Percentiles rank a stretch among this genome's conserved stretches.
Conservation (phyloP, 2,329 filamentous ascomycete species). For the Aspergillus sp. region DNA sequence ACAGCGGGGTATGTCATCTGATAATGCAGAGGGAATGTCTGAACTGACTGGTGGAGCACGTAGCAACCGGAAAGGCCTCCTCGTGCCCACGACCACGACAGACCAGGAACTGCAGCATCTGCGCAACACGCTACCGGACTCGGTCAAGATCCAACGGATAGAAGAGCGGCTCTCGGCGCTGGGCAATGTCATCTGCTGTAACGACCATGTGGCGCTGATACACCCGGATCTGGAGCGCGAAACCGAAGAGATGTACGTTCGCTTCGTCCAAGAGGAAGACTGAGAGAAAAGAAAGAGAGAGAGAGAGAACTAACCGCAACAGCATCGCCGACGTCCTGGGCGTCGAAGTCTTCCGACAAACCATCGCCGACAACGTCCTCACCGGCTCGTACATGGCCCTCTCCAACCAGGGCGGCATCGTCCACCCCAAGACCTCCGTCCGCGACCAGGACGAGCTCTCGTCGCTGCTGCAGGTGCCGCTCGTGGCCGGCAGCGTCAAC, state of each 20-base stretch:
- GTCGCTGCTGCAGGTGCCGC: conserved; percentile 87
- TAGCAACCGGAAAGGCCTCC: conserved; percentile 92
- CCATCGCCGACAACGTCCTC: conserved; percentile 93
- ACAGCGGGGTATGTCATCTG: conserved; percentile 76
- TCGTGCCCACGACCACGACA: conserved; percentile 92
- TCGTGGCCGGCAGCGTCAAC: conserved; percentile 93
- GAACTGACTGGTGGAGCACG: background rate
- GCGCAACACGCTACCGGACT: conserved; percentile 88
- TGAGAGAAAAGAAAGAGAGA: background rate
- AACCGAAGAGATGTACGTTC: conserved; percentile 79
- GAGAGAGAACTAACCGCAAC: conserved; percentile 3
- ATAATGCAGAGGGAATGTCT: too few relatives aligned
- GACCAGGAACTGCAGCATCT: conserved; percentile 98
- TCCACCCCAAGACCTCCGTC: conserved; percentile 94
- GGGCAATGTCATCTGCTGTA: conserved; percentile 93
- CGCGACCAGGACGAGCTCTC: conserved; percentile 98
- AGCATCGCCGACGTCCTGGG: conserved; percentile 78
- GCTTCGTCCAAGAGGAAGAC: background rate
- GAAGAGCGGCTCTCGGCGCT: conserved; percentile 94
- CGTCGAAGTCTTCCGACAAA: conserved; percentile 70
- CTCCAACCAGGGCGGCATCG: conserved; percentile 92
- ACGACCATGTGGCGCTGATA: conserved; percentile 94
- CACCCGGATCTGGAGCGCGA: conserved; percentile 97
- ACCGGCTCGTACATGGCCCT: conserved; percentile 96
- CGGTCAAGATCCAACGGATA: conserved; percentile 92